Percentiles rank a stretch among this genome's conserved stretches.
Conservation (phyloP, 2,329 filamentous ascomycete species). For the Rutstroemia sydowiana region DNA sequence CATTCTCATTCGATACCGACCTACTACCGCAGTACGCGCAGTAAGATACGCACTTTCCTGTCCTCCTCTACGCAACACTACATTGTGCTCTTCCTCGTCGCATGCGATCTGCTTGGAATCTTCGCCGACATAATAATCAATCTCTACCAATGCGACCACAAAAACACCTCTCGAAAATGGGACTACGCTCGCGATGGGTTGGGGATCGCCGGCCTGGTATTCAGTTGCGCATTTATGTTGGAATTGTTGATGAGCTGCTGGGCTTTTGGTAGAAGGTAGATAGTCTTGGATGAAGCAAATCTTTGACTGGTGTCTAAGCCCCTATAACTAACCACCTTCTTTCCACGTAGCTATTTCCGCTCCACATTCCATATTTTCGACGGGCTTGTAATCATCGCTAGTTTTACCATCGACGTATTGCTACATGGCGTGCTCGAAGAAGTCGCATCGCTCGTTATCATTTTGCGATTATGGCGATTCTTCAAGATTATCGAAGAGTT, state of each 20-base stretch:
- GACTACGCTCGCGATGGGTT: constrained; percentile 37
- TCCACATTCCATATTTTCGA: constrained; percentile 59
- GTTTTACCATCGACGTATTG: constrained; percentile 55
- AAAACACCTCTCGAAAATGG: constrained; percentile 24
- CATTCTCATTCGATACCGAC: not conserved
- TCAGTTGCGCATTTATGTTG: constrained; percentile 57
- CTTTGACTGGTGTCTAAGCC: too few relatives aligned
- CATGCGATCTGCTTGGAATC: constrained; percentile 43
- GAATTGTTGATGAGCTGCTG: constrained; percentile 53
- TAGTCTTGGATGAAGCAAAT: too few relatives aligned
- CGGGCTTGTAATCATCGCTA: constrained; percentile 51
- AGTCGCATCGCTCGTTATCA: constrained; percentile 57
- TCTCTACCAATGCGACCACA: constrained; percentile 40
- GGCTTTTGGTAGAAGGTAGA: constrained; percentile 52
- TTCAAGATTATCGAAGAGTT: constrained; percentile 67
- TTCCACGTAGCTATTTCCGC: constrained; percentile 42
- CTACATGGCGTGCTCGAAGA: constrained; percentile 54
- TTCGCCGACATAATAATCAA: constrained; percentile 45
- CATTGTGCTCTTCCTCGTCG: constrained; percentile 39
- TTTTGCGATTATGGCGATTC: constrained; percentile 60
- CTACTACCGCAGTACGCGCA: constrained; percentile 4
- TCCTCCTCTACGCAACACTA: constrained; percentile 43
- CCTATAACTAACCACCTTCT: not conserved
- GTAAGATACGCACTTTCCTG: constrained; percentile 24
- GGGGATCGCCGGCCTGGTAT: constrained; percentile 46